Percentiles rank a stretch among this genome's conserved stretches.
Conservation (phyloP, 2,329 filamentous ascomycete species). For the Cercospora citrullina region DNA sequence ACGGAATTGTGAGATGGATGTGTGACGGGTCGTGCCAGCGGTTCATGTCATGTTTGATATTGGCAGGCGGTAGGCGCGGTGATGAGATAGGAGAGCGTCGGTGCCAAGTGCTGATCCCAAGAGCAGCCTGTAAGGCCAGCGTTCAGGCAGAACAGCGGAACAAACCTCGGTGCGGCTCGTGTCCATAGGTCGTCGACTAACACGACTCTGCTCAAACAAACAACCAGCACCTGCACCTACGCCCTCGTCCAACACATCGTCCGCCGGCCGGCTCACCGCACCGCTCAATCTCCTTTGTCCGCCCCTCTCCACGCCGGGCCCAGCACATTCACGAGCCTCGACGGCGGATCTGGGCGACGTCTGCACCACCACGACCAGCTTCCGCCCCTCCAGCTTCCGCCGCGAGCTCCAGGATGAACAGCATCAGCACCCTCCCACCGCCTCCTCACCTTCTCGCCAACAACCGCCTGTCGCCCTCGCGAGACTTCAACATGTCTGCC, state of each 20-base stretch:
- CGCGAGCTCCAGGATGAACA: constrained; percentile 55
- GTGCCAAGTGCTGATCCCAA: neutral
- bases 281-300: constrained; percentile 3
- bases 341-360: constrained; percentile 1
- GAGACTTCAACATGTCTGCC: constrained; percentile 45
- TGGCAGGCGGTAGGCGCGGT: neutral
- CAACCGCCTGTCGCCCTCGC: constrained; percentile 60
- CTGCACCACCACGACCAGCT: neutral
- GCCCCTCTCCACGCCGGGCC: neutral
- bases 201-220: neutral
- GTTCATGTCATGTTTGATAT: neutral
- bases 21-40: neutral
- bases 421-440: constrained; percentile 57
- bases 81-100: neutral
- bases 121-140: neutral
- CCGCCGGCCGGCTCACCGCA: neutral
- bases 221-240: neutral
- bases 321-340: neutral
- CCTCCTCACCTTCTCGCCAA: constrained; percentile 63
- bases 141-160: neutral
- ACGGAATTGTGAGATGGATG: neutral
- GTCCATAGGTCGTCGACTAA: neutral
- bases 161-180: neutral
- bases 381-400: neutral
- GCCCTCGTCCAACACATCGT: neutral